Evolutionary conservation across 208 protist genomes (phyloP), one percentile per base, ranked within the genome.

Genomic region (Acanthamoeba healyi): DNA sequence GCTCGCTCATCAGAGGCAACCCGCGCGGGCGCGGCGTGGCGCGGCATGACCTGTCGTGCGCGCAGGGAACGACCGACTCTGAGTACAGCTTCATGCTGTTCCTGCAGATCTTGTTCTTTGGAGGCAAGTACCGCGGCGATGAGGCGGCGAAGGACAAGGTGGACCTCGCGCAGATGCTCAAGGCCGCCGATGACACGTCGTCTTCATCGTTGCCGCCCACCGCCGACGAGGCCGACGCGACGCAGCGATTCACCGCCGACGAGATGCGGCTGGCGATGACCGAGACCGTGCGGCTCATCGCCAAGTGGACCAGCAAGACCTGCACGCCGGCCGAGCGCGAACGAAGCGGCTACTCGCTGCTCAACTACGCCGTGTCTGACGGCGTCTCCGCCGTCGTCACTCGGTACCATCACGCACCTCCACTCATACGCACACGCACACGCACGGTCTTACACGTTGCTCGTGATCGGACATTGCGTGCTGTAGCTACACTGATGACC

Each of bases 1-100:
- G n/a, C n/a, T n/a, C n/a, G n/a, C n/a, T n/a, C n/a, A n/a, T n/a
- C n/a, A n/a, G n/a, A n/a, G n/a, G n/a, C n/a, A n/a, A n/a, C n/a
- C n/a, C n/a, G n/a, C n/a, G n/a, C n/a, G n/a, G n/a, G n/a, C n/a
- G n/a, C n/a, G n/a, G n/a, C n/a, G n/a, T n/a, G n/a, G n/a, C n/a
- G n/a, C n/a, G n/a, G n/a, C n/a, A n/a, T n/a, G n/a, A n/a, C n/a
- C n/a, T n/a, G n/a, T n/a, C 63, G 1, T 26, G 15, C 17, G 34
- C n/a, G 36, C 22, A 88, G 70, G 92, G 92, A 34, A 94, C 70
- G 15, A 89, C 92, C 10, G 92, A 94, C 49, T 94, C 92, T 2
- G 92, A 94, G 79, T 86, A 86, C 56, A 88, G 72, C 38, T 94
- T 94, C 44, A 88, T 88, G 92, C 74, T 94, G 38, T 94, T 94